Percentiles rank a stretch among this genome's conserved stretches.
phyloP scores from a whole-genome alignment of 2,329 filamentous ascomycete species.

The Erysiphe neolycopersici region DNA sequence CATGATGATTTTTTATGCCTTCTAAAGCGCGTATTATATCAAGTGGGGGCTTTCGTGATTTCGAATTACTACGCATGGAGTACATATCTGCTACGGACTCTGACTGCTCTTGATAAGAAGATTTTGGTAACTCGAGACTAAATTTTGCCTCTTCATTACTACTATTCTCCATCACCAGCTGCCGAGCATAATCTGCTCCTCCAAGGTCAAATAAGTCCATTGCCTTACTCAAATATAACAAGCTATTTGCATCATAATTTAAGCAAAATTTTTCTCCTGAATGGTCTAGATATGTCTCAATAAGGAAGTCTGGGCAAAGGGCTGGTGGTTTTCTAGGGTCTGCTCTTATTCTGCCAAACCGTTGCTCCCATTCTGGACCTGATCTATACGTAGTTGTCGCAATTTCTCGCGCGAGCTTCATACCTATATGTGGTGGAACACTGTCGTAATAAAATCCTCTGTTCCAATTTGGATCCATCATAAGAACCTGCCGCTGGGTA shows the following conservation, averaged over 20 bases:
- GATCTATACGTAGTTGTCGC: constrained; percentile 93
- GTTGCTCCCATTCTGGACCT: constrained; percentile 89
- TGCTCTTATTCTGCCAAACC: constrained; percentile 68
- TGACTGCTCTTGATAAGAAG: constrained; percentile 67
- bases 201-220: constrained; percentile 97
- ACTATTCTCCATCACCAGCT: constrained; percentile 21
- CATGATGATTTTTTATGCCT: constrained; percentile 46
- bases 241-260: constrained; percentile 84
- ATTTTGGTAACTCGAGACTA: constrained; percentile 55
- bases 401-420: constrained; percentile 95
- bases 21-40: constrained; percentile 58
- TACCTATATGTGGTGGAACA: constrained; percentile 78
- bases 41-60: constrained; percentile 8
- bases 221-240: constrained; percentile 90
- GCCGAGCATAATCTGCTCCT: constrained; percentile 27
- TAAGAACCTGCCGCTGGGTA: constrained; percentile 86
- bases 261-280: constrained; percentile 96
- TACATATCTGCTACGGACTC: constrained; percentile 14
- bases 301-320: constrained; percentile 88
- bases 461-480: constrained; percentile 98
- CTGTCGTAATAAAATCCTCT: constrained; percentile 77
- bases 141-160: constrained; percentile 22
- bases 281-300: constrained; percentile 95
- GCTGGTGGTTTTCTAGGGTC: constrained; percentile 71
- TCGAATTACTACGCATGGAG: background rate